Evolutionary conservation across 1,284 basidiomycete genomes (phyloP).

Genomic region (Pyrrhoderma noxium): DNA sequence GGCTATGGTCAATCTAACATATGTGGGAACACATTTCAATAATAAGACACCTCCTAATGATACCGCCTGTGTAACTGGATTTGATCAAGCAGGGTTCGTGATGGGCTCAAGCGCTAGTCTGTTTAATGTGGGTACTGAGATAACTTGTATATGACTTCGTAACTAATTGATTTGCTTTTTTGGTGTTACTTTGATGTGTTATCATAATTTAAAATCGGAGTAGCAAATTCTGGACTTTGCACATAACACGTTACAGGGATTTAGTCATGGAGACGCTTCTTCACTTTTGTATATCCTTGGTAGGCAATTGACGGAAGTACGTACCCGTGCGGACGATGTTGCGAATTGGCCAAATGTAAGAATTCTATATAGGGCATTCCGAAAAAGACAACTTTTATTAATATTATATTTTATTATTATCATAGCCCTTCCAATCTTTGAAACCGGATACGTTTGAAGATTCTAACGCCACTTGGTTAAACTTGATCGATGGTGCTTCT

Average conservation of each 20-base stretch:
- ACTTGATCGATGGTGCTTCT: constrained; percentile 54
- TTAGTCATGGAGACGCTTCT: constrained; percentile 32
- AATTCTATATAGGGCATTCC: no score
- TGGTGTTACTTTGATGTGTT: neutral
- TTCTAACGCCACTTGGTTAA: constrained; percentile 40
- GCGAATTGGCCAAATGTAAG: constrained; percentile 60
- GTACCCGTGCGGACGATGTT: constrained; percentile 49
- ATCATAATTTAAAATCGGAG: neutral
- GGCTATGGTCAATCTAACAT: constrained; percentile 51
- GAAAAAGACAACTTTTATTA: no score
- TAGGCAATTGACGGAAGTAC: constrained; percentile 40
- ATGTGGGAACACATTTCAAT: constrained; percentile 49
- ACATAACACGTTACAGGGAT: constrained; percentile 35
- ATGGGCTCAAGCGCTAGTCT: constrained; percentile 60
- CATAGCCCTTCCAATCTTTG: constrained; percentile 45
- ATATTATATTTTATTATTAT: no score
- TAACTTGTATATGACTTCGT: no score
- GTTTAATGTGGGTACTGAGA: constrained; percentile 42
- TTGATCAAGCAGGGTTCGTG: constrained; percentile 59
- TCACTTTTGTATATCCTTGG: constrained; percentile 40
- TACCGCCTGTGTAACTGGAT: constrained; percentile 53
- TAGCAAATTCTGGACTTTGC: constrained; percentile 45
- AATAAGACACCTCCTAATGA: constrained; percentile 43
- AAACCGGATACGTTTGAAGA: constrained; percentile 37
- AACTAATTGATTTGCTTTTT: constrained; percentile 19